These are phyloP conservation scores for Oryza brachyantha DNA, from an alignment of 176 grass and related monocot species.

Conservation along the genomic window DNA sequence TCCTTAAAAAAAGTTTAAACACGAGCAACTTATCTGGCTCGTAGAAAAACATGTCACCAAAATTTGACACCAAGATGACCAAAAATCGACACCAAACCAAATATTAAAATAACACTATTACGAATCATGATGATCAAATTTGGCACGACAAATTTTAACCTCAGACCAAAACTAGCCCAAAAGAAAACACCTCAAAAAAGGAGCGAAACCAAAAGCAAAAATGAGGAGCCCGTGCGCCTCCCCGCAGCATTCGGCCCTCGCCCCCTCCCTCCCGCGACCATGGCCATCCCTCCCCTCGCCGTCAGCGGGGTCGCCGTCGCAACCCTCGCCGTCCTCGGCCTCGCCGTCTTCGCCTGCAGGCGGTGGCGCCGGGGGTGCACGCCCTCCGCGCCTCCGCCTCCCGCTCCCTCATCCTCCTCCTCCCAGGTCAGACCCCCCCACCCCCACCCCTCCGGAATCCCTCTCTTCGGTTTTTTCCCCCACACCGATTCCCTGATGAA, in stretches of 20 bases:
- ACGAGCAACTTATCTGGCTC: too few relatives aligned
- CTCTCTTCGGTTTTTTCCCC: too few relatives aligned
- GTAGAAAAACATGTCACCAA: too few relatives aligned
- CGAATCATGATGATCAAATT: too few relatives aligned
- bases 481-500: neutral
- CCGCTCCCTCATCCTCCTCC: neutral
- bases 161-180: too few relatives aligned
- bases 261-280: neutral
- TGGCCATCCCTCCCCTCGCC: constrained; percentile 29
- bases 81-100: too few relatives aligned
- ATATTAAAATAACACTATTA: too few relatives aligned
- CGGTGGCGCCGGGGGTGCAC: constrained; percentile 10
- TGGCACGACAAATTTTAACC: too few relatives aligned
- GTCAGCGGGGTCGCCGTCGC: constrained; percentile 22
- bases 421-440: constrained; percentile 18
- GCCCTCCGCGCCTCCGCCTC: neutral
- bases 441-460: neutral
- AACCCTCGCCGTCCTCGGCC: constrained; percentile 36
- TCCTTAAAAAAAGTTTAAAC: too few relatives aligned
- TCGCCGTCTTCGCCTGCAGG: constrained; percentile 38
- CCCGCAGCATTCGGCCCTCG: neutral
- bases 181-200: too few relatives aligned
- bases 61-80: too few relatives aligned
- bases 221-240: neutral
- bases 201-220: too few relatives aligned